Base-by-base conservation (phyloP, 441 rosid genomes). In the California macrophylla region DNA sequence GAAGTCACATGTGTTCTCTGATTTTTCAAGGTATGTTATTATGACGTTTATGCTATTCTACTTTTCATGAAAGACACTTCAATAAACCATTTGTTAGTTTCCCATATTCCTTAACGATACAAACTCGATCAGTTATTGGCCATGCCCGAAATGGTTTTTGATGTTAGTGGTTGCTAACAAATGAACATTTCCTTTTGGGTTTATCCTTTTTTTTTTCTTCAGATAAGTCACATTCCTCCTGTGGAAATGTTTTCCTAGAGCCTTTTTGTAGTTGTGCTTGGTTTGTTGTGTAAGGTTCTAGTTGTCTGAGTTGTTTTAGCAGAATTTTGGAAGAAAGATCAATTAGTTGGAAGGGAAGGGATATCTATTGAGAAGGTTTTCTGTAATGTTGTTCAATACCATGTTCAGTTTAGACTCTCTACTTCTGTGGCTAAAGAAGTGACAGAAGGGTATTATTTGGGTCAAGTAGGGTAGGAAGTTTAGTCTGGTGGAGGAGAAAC, bases 1-100 rank as follows among this genome's bases (percentile, higher is more conserved):
- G 61, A 95, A 92, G 83, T 95, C 99, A 2, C 97, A 95, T 67
- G 95, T 89, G 38, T 92, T 89, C 78, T 92, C 99, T 60, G 98
- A 92, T 80, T 95, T 95, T 76, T 88, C 98, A 74, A 92, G 99
- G 99, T 95, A 84, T 71, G 76, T 24, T 66, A 42, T 71, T 68
- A 69, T 24, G 42, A 29, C 26, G 24, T 74, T 9, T 6, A 36
- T 18, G 38, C 23, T 34, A 16, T 54, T 29, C 23, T 68, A 20
- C 30, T 58, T 23, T 10, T 58, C 63, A 58, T 10, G 63, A 24
- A 58, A 58, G 15, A 29, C 63, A 58, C 28, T 50, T 50, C 60
- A 20, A 56, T 56, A 23, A 56, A 23, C 63, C 21, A 56, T 56
- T 15, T 56, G 63, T 23, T 24, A 56, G 63, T 9, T 23, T 23